A percentile compares a stretch with the other conserved stretches of the same genome.
Evolutionary conservation across 352 stramenopile species (phyloP).

Genomic region (Phytophthora sojae): DNA sequence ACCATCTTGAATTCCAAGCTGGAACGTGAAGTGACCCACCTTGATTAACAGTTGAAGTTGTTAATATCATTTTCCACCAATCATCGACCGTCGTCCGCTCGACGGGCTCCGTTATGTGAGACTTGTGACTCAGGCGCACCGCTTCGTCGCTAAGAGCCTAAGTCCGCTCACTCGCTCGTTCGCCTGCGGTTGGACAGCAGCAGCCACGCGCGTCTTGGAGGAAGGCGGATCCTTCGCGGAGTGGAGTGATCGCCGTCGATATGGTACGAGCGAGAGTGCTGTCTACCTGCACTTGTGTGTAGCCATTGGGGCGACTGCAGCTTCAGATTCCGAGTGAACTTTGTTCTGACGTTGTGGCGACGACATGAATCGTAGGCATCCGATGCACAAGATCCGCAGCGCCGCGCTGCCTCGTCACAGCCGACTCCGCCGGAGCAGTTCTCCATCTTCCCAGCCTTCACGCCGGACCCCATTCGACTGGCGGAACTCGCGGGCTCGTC

Average conservation of each 20-base stretch:
- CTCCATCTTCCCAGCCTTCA: constrained; percentile 37
- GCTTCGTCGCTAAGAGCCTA: background rate
- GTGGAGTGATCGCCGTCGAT: background rate
- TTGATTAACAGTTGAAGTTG: constrained; percentile 17
- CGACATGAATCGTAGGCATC: background rate
- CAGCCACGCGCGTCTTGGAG: background rate
- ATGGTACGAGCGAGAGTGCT: constrained; percentile 3
- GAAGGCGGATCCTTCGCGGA: constrained; percentile 8
- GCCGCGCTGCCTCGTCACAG: constrained; percentile 17
- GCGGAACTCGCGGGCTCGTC: constrained; percentile 24
- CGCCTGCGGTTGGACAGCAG: background rate
- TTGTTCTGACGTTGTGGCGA: constrained; percentile 1
- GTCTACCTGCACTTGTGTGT: background rate
- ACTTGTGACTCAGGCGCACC: background rate
- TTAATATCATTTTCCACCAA: background rate
- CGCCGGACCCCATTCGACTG: constrained; percentile 21
- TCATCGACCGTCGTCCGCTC: background rate
- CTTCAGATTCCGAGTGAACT: constrained; percentile 25
- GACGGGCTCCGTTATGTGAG: background rate
- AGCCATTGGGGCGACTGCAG: background rate
- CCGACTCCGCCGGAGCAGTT: constrained; percentile 16
- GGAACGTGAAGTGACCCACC: too few relatives aligned
- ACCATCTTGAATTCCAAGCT: too few relatives aligned
- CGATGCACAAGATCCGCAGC: background rate
- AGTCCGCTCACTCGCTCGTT: background rate